These are phyloP conservation scores for Panus rudis DNA, from an alignment of 768 basidiomycete genomes.

Conservation along the genomic window DNA sequence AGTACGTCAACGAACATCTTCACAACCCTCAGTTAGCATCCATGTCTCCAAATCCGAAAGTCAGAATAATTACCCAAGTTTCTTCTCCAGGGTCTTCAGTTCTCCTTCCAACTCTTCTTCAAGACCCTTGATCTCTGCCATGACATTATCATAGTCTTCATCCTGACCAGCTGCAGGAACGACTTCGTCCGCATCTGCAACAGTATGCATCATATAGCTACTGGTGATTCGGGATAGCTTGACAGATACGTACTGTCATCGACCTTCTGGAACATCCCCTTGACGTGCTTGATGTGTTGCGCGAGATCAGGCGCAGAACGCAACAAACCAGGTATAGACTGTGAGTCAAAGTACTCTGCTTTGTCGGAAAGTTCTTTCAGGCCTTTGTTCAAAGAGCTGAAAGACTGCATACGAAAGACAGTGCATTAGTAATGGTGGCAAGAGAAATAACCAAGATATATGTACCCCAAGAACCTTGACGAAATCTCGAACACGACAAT, in stretches of 20 bases:
- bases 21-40: constrained; percentile 22
- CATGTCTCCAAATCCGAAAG: constrained; percentile 19
- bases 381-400: constrained; percentile 65
- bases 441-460: constrained; percentile 2
- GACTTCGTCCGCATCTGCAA: constrained; percentile 56
- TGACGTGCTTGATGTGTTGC: constrained; percentile 64
- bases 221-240: background rate
- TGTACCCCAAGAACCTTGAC: constrained; percentile 70
- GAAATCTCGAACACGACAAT: constrained; percentile 84
- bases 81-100: constrained; percentile 58
- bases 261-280: constrained; percentile 58
- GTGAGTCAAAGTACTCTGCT: constrained; percentile 70
- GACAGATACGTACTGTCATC: constrained; percentile 49
- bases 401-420: constrained; percentile 44
- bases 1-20: constrained; percentile 47
- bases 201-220: background rate
- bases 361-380: constrained; percentile 54
- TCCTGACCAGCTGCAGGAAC: constrained; percentile 83
- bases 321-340: constrained; percentile 67
- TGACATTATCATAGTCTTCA: constrained; percentile 73
- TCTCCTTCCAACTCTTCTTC: constrained; percentile 68
- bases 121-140: constrained; percentile 58
- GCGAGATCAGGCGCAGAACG: constrained; percentile 76
- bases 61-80: constrained; percentile 46
- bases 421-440: background rate